Percentiles rank a stretch among this genome's conserved stretches.
These are phyloP conservation scores for Pichia sp. DNA, from an alignment of 1,139 yeast species.

Conservation along the genomic window DNA sequence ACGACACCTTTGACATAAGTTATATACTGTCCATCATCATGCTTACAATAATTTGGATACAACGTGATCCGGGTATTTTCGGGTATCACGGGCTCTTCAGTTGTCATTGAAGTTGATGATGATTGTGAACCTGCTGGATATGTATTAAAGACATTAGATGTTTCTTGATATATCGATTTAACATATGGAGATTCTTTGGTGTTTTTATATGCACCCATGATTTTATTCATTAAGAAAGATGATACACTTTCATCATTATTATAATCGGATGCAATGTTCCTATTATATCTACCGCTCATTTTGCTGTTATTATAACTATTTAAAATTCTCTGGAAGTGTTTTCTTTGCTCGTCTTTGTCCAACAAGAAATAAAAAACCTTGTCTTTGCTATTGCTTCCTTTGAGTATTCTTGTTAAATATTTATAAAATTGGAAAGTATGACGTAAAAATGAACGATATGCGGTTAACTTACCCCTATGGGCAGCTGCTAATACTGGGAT, in stretches of 20 bases:
- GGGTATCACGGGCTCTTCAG: slow-evolving; percentile 21
- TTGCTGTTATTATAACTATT: slow-evolving; percentile 3
- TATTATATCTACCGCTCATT: background rate
- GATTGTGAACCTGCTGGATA: background rate
- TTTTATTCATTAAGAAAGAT: slow-evolving; percentile 24
- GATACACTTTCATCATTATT: slow-evolving; percentile 21
- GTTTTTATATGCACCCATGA: slow-evolving; percentile 27
- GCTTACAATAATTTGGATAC: slow-evolving; percentile 27
- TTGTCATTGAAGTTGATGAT: background rate
- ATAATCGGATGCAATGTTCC: background rate
- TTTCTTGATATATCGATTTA: slow-evolving; percentile 17
- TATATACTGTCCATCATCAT: slow-evolving; percentile 31
- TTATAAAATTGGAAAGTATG: slow-evolving; percentile 4
- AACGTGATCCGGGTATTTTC: slow-evolving; percentile 27
- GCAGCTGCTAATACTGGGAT: slow-evolving; percentile 4
- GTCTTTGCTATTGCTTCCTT: slow-evolving; percentile 22
- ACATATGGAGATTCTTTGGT: slow-evolving; percentile 31
- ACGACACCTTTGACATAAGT: slow-evolving; percentile 77
- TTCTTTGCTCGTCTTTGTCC: slow-evolving; percentile 20
- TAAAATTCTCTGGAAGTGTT: slow-evolving; percentile 12
- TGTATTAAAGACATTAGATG: slow-evolving; percentile 8
- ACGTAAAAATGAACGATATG: slow-evolving; percentile 6
- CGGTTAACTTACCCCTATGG: slow-evolving; percentile 10
- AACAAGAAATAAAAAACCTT: slow-evolving; percentile 28
- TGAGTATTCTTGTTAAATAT: slow-evolving; percentile 3